These are phyloP conservation scores for Monosporozyma aquatica DNA, from an alignment of 805 yeast species.

Conservation along the genomic window DNA sequence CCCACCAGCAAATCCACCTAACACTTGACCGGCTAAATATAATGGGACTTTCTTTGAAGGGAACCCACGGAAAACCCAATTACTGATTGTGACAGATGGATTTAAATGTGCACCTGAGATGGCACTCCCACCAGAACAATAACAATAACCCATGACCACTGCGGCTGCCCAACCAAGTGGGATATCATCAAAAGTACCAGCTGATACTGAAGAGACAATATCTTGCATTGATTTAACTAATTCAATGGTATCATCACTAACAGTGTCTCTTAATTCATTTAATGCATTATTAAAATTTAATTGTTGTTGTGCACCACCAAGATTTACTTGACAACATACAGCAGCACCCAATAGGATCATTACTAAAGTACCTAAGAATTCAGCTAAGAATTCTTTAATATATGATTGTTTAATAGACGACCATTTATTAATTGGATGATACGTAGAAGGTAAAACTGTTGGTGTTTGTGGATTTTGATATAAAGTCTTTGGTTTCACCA, in stretches of 20 bases:
- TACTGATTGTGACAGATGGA: slow-evolving; percentile 42
- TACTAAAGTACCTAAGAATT: slow-evolving; percentile 42
- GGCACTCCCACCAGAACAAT: slow-evolving; percentile 41
- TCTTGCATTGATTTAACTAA: slow-evolving; percentile 7
- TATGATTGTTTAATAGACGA: slow-evolving; percentile 28
- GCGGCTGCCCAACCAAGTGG: slow-evolving; percentile 48
- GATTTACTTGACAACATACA: slow-evolving; percentile 37
- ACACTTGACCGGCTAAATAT: slow-evolving; percentile 39
- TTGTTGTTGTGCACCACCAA: slow-evolving; percentile 28
- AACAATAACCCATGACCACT: slow-evolving; percentile 43
- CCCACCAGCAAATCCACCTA: slow-evolving; percentile 43
- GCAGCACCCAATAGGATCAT: slow-evolving; percentile 42
- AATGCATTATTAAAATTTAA: slow-evolving; percentile 7
- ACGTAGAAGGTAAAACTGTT: slow-evolving; percentile 31
- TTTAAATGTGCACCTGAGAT: slow-evolving; percentile 51
- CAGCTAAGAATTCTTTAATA: slow-evolving; percentile 42
- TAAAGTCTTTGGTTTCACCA: slow-evolving; percentile 31
- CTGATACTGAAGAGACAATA: slow-evolving; percentile 11
- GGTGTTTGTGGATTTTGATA: slow-evolving; percentile 33
- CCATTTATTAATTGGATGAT: slow-evolving; percentile 31
- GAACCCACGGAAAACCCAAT: slow-evolving; percentile 42
- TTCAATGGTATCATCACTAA: slow-evolving; percentile 5
- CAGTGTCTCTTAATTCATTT: slow-evolving; percentile 1
- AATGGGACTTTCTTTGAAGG: slow-evolving; percentile 40
- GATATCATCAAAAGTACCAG: slow-evolving; percentile 36